Evolutionary conservation across 257 asterid species (phyloP).

Genomic region (Gardenia jasminoides): DNA sequence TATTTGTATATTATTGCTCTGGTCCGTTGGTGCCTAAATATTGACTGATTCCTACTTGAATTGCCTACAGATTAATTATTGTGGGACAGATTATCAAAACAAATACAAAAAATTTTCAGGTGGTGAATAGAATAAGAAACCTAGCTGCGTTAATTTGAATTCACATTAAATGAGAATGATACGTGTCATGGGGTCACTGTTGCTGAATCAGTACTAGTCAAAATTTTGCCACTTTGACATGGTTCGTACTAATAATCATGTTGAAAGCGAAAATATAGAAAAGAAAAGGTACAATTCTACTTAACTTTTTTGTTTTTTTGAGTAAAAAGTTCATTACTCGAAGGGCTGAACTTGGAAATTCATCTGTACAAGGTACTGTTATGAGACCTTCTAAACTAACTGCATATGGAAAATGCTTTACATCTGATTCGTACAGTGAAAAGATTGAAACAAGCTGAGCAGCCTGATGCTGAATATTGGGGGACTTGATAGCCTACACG

Average conservation of each 20-base stretch:
- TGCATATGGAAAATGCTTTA: too few species aligned
- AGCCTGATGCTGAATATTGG: too few species aligned
- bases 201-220: background rate
- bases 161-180: background rate
- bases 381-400: too few species aligned
- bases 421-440: too few species aligned
- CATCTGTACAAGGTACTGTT: background rate
- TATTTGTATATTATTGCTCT: background rate
- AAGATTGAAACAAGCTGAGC: background rate
- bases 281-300: too few species aligned
- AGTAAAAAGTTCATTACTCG: too few species aligned
- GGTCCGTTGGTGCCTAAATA: background rate
- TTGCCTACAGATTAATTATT: background rate
- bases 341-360: background rate
- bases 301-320: too few species aligned
- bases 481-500: too few species aligned
- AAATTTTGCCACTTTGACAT: background rate
- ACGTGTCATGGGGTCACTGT: background rate
- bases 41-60: background rate
- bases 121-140: background rate
- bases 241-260: background rate
- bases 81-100: background rate
- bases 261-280: background rate
- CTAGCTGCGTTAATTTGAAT: background rate
- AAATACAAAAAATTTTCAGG: background rate